Evolutionary conservation across 768 basidiomycete species (phyloP).

Genomic region (Leccinellum luteum): DNA sequence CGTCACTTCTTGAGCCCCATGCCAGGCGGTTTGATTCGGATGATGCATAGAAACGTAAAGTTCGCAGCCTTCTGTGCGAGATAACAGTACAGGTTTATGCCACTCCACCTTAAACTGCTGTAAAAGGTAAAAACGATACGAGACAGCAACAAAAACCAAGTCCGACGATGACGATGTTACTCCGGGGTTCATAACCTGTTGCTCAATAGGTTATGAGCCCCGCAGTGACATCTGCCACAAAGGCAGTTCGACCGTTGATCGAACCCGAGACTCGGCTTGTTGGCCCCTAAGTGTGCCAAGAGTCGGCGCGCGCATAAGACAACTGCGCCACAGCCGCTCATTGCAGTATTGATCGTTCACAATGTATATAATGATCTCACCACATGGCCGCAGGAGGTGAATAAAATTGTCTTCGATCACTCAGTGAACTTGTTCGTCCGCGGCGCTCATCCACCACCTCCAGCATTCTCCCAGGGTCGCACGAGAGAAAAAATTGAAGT

Average conservation of each 20-base stretch:
- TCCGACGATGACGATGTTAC: constrained; percentile 10
- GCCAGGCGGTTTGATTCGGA: neutral
- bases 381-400: neutral
- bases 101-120: neutral
- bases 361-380: neutral
- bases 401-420: neutral
- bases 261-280: neutral
- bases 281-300: neutral
- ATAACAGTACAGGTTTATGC: neutral
- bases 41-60: neutral
- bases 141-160: constrained; percentile 2
- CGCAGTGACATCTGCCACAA: constrained; percentile 18
- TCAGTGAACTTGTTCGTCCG: constrained; percentile 2
- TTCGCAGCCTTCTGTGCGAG: neutral
- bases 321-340: constrained; percentile 8
- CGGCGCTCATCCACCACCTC: constrained; percentile 9
- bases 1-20: neutral
- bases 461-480: neutral
- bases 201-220: constrained; percentile 27
- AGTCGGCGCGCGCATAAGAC: neutral
- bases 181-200: constrained; percentile 14
- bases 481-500: neutral
- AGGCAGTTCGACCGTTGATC: constrained; percentile 3
- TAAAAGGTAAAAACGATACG: constrained; percentile 1
- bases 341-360: neutral